Evolutionary conservation across 78 protist genomes (phyloP).

Genomic region (Guillardia theta): DNA sequence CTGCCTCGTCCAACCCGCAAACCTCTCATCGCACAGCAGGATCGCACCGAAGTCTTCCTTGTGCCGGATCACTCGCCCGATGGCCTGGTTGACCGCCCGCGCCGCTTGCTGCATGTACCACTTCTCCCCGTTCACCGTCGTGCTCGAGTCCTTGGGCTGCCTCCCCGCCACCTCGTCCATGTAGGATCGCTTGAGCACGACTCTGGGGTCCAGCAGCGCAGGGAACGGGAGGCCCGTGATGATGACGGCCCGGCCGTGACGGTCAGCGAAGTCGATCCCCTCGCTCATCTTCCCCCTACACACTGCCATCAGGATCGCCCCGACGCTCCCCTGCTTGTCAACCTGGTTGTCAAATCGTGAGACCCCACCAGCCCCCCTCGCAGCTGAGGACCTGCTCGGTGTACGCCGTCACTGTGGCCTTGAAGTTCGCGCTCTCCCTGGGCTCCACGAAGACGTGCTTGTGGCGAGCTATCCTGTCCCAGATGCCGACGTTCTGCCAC

Average conservation of each 20-base stretch:
- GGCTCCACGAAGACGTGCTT: slow-evolving; percentile 76
- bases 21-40: slow-evolving; percentile 61
- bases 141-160: neutral
- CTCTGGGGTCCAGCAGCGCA: neutral
- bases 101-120: slow-evolving; percentile 88
- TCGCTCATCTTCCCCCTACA: slow-evolving; percentile 92
- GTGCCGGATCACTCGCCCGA: slow-evolving; percentile 96
- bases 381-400: neutral
- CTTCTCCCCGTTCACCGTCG: slow-evolving; percentile 47
- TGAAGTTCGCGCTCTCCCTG: slow-evolving; percentile 10
- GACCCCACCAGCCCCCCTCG: no score
- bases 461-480: neutral
- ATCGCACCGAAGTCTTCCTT: slow-evolving; percentile 90
- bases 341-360: no score
- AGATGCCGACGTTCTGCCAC: neutral
- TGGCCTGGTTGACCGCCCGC: slow-evolving; percentile 96
- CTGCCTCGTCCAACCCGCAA: slow-evolving; percentile 9
- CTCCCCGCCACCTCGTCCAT: neutral
- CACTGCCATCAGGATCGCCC: slow-evolving; percentile 87
- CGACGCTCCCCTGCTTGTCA: slow-evolving; percentile 4
- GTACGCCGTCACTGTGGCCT: slow-evolving; percentile 44
- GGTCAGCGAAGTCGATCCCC: slow-evolving; percentile 91
- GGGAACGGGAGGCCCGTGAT: slow-evolving; percentile 91
- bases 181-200: neutral
- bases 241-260: slow-evolving; percentile 91